Conservation (phyloP, 2,329 filamentous ascomycete genomes). For the Coniochaeta pulveracea region DNA sequence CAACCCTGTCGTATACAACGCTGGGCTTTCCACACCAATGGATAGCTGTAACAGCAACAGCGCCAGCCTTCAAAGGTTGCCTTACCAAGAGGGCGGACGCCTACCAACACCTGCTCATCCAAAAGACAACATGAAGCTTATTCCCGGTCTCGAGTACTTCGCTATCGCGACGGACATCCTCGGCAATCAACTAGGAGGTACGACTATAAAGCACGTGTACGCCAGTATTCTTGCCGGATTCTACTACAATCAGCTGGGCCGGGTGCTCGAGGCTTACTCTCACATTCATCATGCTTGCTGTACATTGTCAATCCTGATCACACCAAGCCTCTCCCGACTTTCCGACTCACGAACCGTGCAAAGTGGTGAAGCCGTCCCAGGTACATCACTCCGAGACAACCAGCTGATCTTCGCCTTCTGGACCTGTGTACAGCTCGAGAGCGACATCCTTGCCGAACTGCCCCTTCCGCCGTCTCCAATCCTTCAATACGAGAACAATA, state of each 20-base stretch:
- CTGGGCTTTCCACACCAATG: constrained; percentile 39
- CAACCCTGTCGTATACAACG: no score
- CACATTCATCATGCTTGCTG: constrained; percentile 46
- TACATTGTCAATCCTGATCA: constrained; percentile 59
- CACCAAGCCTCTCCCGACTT: constrained; percentile 48
- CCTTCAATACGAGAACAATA: constrained; percentile 48
- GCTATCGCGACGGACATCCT: constrained; percentile 78
- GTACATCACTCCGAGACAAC: constrained; percentile 42
- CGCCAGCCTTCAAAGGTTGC: constrained; percentile 34
- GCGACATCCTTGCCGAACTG: constrained; percentile 86
- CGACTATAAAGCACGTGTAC: constrained; percentile 74
- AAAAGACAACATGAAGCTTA: constrained; percentile 80
- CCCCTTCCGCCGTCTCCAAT: constrained; percentile 49
- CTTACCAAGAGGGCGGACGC: constrained; percentile 23
- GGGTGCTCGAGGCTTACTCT: constrained; percentile 73
- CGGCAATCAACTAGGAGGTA: constrained; percentile 67
- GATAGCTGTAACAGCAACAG: constrained; percentile 38
- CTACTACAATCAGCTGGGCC: constrained; percentile 78
- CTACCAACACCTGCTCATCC: no score
- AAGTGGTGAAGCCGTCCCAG: no score
- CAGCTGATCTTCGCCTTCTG: constrained; percentile 71
- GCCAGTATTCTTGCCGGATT: constrained; percentile 75
- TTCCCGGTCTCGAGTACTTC: constrained; percentile 86
- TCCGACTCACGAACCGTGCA: no score
- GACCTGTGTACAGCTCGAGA: constrained; percentile 90